These are phyloP conservation scores for Penicillium glabrum DNA, from an alignment of 2,329 filamentous ascomycete species.

Conservation along the genomic window DNA sequence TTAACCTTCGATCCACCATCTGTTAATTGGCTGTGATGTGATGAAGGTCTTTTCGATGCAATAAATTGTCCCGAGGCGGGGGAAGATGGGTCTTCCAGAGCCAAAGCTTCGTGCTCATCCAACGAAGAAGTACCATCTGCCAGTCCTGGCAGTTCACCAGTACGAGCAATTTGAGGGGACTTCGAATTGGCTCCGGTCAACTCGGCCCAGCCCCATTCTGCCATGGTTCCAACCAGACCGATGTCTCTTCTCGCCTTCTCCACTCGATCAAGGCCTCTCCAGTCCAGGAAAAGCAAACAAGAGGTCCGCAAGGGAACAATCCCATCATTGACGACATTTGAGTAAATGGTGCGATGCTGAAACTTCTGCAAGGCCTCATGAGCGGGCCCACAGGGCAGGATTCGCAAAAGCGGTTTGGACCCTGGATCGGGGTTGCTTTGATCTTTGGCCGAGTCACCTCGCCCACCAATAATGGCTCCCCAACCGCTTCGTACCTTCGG, in stretches of 20 bases:
- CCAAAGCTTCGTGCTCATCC: conserved; percentile 10
- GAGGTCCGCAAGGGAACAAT: conserved; percentile 95
- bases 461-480: conserved; percentile 80
- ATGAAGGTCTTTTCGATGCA: conserved; percentile 13
- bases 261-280: conserved; percentile 88
- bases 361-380: conserved; percentile 86
- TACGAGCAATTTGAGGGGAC: conserved; percentile 46
- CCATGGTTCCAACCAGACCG: conserved; percentile 86
- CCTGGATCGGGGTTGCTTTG: conserved; percentile 67
- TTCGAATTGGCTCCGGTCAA: conserved; percentile 68
- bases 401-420: conserved; percentile 83
- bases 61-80: conserved; percentile 22
- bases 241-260: conserved; percentile 93
- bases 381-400: conserved; percentile 86
- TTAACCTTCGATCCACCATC: conserved; percentile 16
- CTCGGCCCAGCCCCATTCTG: conserved; percentile 93
- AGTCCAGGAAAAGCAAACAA: conserved; percentile 93
- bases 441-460: conserved; percentile 59
- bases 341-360: conserved; percentile 87
- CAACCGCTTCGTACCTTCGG: conserved; percentile 83
- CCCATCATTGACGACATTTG: conserved; percentile 95
- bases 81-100: conserved; percentile 6
- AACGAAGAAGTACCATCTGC: conserved; percentile 16
- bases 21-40: conserved; percentile 1
- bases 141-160: conserved; percentile 26